Percentiles rank a stretch among this genome's conserved stretches.
Evolutionary conservation across 2,329 filamentous ascomycete genomes (phyloP).

Genomic region (Botryotinia convoluta): DNA sequence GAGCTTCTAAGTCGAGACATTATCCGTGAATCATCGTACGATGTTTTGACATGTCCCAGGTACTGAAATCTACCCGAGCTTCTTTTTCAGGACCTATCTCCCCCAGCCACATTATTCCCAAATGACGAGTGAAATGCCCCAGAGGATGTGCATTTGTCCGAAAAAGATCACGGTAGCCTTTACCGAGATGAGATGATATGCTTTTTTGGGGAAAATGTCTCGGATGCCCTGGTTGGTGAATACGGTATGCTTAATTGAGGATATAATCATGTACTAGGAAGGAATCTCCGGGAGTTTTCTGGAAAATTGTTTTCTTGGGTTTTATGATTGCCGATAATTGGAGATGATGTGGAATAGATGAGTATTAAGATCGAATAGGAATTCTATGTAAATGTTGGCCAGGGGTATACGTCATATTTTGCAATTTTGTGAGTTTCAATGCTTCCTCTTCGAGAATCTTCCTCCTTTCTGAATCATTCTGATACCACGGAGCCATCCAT

Average conservation of each 20-base stretch:
- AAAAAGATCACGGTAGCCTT: conserved; percentile 7
- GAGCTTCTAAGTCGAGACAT: conserved; percentile 4
- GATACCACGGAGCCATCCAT: not conserved
- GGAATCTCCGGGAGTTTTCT: not conserved
- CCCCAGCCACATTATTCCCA: conserved; percentile 1
- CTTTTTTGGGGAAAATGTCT: conserved; percentile 10
- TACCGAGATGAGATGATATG: conserved; percentile 3
- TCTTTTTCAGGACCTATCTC: not conserved
- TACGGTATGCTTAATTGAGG: not conserved
- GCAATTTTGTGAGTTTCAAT: not conserved
- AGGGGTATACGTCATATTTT: conserved; percentile 8
- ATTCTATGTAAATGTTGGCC: not conserved
- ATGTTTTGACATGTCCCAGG: not conserved
- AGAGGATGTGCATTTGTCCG: conserved; percentile 3
- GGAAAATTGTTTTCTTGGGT: not conserved
- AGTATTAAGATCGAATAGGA: not conserved
- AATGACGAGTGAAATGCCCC: conserved; percentile 5
- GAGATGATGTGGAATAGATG: not conserved
- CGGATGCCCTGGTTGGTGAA: not conserved
- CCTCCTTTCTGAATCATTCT: not conserved
- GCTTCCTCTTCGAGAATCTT: not conserved
- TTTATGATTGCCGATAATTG: not conserved
- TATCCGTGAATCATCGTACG: conserved; percentile 14
- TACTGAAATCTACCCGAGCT: conserved; percentile 1
- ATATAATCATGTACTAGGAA: too few species aligned